Evolutionary conservation across 305 asterid species (phyloP), one percentile per base, ranked within the genome.

Genomic region (Solanum hybrid): DNA sequence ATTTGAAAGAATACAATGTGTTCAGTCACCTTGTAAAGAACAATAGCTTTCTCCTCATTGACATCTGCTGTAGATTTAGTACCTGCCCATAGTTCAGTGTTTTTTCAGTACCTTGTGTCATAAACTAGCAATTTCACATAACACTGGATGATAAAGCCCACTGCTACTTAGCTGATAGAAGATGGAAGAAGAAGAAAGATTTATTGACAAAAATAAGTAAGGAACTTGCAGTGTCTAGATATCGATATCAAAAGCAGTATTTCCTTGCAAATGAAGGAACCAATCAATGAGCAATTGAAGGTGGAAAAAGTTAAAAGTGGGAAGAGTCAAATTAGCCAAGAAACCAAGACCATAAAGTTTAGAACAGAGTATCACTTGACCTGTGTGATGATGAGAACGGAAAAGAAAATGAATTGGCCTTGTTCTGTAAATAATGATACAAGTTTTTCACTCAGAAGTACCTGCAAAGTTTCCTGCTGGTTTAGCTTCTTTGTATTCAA

Each of bases 11-110:
- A 79, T 78, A 90, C 31, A 64, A 90, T 90, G 89, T 73, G 90
- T 69, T 74, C 67, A 91, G 34, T 93, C 90, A 96, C 99, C 98
- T 93, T 90, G 93, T 97, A 97, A 37, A 96, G 95, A 89, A 97
- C 95, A 90, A 97, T 96, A 51, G 99, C 99, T 93, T 95, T 97
- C 93, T 95, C 98, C 81, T 95, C 98, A 88, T 89, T 92, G 88
- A 91, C 90, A 91, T 89, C 95, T 89, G 93, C 85, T 69, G 86
- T 87, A 74, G 93, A 89, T 91, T 90, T 96, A 84, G 93, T 92
- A 91, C 98, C 99, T 97, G 97, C 87, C 90, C 73, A 51, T 46
- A 91, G n/a, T 57, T 87, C 11, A 24, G 74, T 34, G 40, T 34
- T 64, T 89, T 51, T 26, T 86, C 80, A 88, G 86, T 76, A 40